Percentiles rank a stretch among this genome's conserved stretches.
Evolutionary conservation across 331 rosid genomes (phyloP).

Genomic region (Acacia concinna): DNA sequence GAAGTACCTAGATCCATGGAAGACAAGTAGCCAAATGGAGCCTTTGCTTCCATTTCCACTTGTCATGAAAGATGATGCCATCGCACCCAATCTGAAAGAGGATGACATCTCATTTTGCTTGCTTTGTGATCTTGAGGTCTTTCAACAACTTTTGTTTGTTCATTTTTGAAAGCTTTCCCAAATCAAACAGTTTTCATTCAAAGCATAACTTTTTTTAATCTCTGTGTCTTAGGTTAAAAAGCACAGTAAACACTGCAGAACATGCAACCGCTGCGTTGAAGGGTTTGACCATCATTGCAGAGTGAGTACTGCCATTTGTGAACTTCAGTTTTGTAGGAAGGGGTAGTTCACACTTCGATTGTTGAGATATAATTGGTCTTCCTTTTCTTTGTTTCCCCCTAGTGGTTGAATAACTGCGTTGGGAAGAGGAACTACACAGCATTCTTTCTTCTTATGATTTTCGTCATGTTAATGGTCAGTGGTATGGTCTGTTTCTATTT

Average conservation of each 20-base stretch:
- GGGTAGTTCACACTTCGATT: background rate
- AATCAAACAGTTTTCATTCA: background rate
- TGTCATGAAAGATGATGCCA: slow-evolving; percentile 70
- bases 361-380: slow-evolving; percentile 8
- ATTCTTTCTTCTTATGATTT: slow-evolving; percentile 73
- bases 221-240: slow-evolving; percentile 62
- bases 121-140: slow-evolving; percentile 81
- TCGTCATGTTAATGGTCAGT: slow-evolving; percentile 70
- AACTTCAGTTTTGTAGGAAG: background rate
- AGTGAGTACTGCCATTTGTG: slow-evolving; percentile 43
- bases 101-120: slow-evolving; percentile 82
- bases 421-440: slow-evolving; percentile 91
- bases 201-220: background rate
- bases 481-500: slow-evolving; percentile 26
- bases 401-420: slow-evolving; percentile 97
- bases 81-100: slow-evolving; percentile 53
- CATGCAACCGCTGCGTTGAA: slow-evolving; percentile 94
- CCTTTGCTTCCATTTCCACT: slow-evolving; percentile 82
- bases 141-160: background rate
- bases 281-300: slow-evolving; percentile 98
- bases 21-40: slow-evolving; percentile 55
- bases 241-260: slow-evolving; percentile 88
- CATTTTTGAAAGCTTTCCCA: background rate
- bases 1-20: slow-evolving; percentile 74
- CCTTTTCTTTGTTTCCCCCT: slow-evolving; percentile 27